Evolutionary conservation across 148 eudicot genomes (phyloP).

Genomic region (Hydrangea macrophylla): DNA sequence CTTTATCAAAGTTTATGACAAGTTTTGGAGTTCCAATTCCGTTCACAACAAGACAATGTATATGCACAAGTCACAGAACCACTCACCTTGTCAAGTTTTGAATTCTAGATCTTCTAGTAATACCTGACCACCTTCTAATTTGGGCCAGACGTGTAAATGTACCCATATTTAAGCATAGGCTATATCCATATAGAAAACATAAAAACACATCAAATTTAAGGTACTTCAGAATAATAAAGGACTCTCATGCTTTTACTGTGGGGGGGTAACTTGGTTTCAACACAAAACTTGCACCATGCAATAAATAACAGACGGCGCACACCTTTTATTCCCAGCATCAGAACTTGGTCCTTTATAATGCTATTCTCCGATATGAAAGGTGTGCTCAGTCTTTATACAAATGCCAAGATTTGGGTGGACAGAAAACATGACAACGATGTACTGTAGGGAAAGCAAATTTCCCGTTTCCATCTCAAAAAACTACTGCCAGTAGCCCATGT

Average conservation of each 20-base stretch:
- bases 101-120: no score
- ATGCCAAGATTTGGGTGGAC: not conserved
- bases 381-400: no score
- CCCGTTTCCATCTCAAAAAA: slow-evolving; percentile 2
- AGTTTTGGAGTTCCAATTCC: no score
- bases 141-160: not conserved
- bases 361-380: not conserved
- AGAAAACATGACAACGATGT: not conserved
- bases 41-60: no score
- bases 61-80: no score
- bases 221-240: not conserved
- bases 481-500: not conserved
- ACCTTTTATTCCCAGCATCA: not conserved
- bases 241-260: not conserved
- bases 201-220: not conserved
- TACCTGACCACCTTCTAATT: not conserved
- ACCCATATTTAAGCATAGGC: not conserved
- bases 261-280: not conserved
- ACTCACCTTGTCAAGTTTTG: not conserved
- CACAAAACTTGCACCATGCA: not conserved
- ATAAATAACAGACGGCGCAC: not conserved
- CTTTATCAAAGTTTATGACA: no score
- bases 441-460: not conserved
- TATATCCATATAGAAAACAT: not conserved
- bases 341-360: not conserved